phyloP scores from a whole-genome alignment of 2,329 filamentous ascomycete species.

The Cadophora sp. region DNA sequence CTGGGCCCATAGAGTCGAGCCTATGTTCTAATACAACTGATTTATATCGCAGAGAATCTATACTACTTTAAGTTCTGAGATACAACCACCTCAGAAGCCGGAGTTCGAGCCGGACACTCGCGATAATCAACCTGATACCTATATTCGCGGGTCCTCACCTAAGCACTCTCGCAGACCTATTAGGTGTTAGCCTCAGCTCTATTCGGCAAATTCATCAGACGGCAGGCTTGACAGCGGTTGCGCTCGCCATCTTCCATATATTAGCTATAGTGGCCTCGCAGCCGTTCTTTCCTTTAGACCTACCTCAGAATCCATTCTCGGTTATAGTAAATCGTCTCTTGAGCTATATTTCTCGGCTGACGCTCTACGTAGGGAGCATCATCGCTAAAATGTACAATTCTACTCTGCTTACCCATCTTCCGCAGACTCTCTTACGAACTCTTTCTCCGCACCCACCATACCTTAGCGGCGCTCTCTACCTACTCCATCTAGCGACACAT shows the following conservation, averaged over 20 bases:
- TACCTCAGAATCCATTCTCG: conserved; percentile 24
- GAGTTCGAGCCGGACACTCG: conserved; percentile 42
- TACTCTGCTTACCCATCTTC: conserved; percentile 27
- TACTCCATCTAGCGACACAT: conserved; percentile 32
- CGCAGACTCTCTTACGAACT: conserved; percentile 31
- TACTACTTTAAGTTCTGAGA: conserved; percentile 23
- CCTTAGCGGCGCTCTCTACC: conserved; percentile 24
- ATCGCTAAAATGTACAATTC: conserved; percentile 26
- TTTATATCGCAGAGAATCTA: conserved; percentile 28
- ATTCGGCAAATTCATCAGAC: conserved; percentile 31
- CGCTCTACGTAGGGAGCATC: conserved; percentile 30
- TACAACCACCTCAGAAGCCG: conserved; percentile 21
- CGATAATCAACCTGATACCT: conserved; percentile 31
- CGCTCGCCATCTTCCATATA: conserved; percentile 34
- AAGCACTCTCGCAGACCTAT: conserved; percentile 34
- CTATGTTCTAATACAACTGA: conserved; percentile 25
- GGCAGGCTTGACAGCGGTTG: conserved; percentile 23
- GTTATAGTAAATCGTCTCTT: conserved; percentile 29
- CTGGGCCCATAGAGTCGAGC: conserved; percentile 36
- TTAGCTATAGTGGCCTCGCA: conserved; percentile 18
- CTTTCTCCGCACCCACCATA: conserved; percentile 29
- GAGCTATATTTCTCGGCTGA: conserved; percentile 23
- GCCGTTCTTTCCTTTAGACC: conserved; percentile 17
- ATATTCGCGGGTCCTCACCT: conserved; percentile 35
- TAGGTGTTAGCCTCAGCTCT: conserved; percentile 34